Evolutionary conservation across 805 yeast species (phyloP), one percentile per base, ranked within the genome.

Genomic region (Zygosaccharomyces gambellarensis): DNA sequence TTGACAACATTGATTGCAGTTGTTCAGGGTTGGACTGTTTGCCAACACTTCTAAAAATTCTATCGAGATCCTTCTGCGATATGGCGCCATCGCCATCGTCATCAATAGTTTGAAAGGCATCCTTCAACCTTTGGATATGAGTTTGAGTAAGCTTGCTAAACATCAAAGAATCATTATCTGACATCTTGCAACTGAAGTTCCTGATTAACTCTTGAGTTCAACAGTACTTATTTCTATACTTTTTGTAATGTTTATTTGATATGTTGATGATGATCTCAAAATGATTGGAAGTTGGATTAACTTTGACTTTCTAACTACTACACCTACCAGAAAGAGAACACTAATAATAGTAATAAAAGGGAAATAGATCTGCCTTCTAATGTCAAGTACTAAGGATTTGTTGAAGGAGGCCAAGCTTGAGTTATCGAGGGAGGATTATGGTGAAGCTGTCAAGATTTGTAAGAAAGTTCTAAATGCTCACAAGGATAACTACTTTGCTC

Each of bases 51-150:
- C 75, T 70, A 53, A 81, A 75, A 14, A 83, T 72, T 21, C 76
- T 72, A 34, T 68, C 71, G 47, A 90, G 60, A 64, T 87, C 94
- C 1, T 71, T 64, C 28, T 66, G 60, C 0, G 84, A 70, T 39
- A 87, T 80, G 4, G 66, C 61, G 1, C 89, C 88, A 59, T 90
- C 95, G 23, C 84, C 81, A 52, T 90, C 92, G 32, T 85, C 85
- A 61, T 90, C 97, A 6, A 90, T 79, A 57, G 87, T 65, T 27
- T 87, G 81, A 65, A 90, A 90, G 1, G 94, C 82, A 56, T 87
- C 85, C 49, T 87, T 76, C 48, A 86, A 72, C 54, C 78, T 83
- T 12, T 79, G 71, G 23, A 87, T 80, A 60, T 87, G 88, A 30
- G 75, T 81, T 47, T 79, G 76, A 4, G 83, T 74, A 17, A 88